Percentiles rank a stretch among this genome's conserved stretches.
Conservation (phyloP, 768 basidiomycete species). For the Leccinum barrowsii region DNA sequence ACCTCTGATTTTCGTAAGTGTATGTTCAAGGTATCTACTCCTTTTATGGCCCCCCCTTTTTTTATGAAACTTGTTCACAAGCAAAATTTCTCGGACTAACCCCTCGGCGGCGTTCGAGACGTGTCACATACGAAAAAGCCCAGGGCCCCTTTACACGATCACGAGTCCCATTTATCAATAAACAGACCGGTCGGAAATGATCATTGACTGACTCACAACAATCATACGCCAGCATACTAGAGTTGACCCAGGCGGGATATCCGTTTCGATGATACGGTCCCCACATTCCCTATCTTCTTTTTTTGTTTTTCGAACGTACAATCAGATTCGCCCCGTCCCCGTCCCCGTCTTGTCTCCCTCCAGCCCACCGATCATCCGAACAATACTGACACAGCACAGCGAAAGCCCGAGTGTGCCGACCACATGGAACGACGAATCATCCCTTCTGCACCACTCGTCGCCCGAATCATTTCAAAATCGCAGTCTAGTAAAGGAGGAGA, state of each 20-base stretch:
- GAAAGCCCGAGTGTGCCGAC: not conserved
- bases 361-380: not conserved
- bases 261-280: too few species aligned
- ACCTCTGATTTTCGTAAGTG: too few species aligned
- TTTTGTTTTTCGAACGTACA: not conserved
- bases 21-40: too few species aligned
- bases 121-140: not conserved
- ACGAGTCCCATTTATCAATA: not conserved
- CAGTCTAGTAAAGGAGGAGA: too few species aligned
- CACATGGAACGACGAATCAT: not conserved
- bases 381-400: not conserved
- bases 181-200: not conserved
- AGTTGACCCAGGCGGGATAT: not conserved
- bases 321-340: not conserved
- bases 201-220: not conserved
- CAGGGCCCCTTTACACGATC: not conserved
- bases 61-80: not conserved
- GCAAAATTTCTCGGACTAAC: not conserved
- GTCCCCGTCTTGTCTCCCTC: too few species aligned
- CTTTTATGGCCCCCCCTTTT: not conserved
- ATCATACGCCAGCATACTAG: not conserved
- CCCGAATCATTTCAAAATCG: too few species aligned
- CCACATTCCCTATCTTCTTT: too few species aligned
- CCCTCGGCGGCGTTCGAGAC: not conserved
- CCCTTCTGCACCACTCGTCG: too few species aligned